Conservation (phyloP, 176 grass and related monocot genomes). For the Tillandsia leiboldiana region DNA sequence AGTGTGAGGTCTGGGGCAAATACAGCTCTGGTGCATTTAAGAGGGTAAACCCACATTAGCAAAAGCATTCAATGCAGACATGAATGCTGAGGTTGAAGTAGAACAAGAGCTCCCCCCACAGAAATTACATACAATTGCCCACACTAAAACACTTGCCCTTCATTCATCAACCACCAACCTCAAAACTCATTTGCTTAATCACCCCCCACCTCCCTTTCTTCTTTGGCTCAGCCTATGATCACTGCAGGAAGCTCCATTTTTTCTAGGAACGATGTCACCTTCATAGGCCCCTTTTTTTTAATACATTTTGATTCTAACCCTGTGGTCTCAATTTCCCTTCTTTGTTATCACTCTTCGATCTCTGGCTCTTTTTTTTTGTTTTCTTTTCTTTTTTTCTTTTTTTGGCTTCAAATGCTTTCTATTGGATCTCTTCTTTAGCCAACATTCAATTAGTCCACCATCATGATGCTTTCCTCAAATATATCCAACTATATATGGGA, state of each 20-base stretch:
- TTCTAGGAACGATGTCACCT: no score
- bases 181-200: background rate
- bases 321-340: no score
- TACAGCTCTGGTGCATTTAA: slow-evolving; percentile 1
- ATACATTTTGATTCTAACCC: no score
- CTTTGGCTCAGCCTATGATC: background rate
- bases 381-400: background rate
- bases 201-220: background rate
- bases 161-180: slow-evolving; percentile 5
- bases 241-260: background rate
- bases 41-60: background rate
- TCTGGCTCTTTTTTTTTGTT: background rate
- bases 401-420: background rate
- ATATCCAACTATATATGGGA: background rate
- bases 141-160: background rate
- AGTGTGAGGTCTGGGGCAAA: background rate
- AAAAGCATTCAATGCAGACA: background rate
- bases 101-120: background rate
- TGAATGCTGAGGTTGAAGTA: background rate
- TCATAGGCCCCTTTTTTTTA: no score
- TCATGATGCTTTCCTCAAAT: background rate
- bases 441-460: background rate
- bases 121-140: background rate
- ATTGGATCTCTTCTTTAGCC: background rate
- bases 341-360: background rate